Percentiles rank a stretch among this genome's conserved stretches.
Evolutionary conservation across 192 early-diverging fungal genomes (phyloP).

Genomic region (Backusella macrospora): DNA sequence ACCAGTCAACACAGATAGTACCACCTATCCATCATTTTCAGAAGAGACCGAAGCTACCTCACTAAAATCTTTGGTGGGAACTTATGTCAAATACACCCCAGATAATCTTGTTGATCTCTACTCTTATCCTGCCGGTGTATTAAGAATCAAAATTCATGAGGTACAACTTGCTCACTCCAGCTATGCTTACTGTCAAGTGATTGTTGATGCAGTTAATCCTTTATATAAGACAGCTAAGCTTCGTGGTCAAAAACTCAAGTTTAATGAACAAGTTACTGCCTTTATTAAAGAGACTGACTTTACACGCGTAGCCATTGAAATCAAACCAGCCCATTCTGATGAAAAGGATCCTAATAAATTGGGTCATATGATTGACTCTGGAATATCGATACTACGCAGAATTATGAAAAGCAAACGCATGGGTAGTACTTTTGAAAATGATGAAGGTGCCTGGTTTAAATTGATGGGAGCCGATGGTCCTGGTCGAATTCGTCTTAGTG

Average conservation of each 20-base stretch:
- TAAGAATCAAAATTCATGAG: conserved; percentile 53
- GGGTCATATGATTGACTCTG: conserved; percentile 28
- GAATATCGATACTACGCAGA: conserved; percentile 18
- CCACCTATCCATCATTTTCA: background rate
- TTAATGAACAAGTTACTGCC: conserved; percentile 34
- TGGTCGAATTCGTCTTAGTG: conserved; percentile 26
- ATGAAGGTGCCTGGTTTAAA: conserved; percentile 23
- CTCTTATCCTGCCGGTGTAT: conserved; percentile 53
- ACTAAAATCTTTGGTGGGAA: conserved; percentile 31
- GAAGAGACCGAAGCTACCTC: conserved; percentile 9
- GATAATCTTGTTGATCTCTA: conserved; percentile 34
- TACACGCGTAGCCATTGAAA: conserved; percentile 30
- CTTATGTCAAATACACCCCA: conserved; percentile 20
- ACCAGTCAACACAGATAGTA: conserved; percentile 20
- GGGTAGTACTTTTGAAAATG: background rate
- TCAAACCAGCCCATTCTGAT: conserved; percentile 21
- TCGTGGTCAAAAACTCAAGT: conserved; percentile 31
- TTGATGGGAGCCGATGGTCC: conserved; percentile 15
- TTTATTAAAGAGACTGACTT: conserved; percentile 45
- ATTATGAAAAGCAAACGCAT: conserved; percentile 8
- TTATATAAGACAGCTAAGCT: conserved; percentile 45
- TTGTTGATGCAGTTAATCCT: conserved; percentile 42
- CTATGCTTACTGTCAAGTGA: conserved; percentile 48
- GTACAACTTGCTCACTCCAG: conserved; percentile 14
- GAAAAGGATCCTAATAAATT: conserved; percentile 19